Conservation (phyloP, 2,329 filamentous ascomycete genomes). For the Trichoderma sp. region DNA sequence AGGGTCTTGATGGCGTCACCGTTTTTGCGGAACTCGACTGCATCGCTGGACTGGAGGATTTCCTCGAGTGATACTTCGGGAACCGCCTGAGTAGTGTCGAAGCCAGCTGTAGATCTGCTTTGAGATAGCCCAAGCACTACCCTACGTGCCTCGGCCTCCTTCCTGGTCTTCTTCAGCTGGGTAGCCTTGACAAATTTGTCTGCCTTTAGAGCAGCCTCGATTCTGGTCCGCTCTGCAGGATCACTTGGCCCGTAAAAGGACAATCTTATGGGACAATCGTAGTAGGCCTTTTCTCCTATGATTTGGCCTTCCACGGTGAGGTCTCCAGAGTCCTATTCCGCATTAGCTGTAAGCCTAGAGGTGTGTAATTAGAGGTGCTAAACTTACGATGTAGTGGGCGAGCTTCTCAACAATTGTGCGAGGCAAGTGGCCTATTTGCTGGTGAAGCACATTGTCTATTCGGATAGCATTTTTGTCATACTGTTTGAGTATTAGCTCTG, state of each 20-base stretch:
- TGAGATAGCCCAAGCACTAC: conserved; percentile 39
- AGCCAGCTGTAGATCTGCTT: conserved; percentile 37
- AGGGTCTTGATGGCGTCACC: conserved; percentile 66
- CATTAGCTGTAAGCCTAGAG: neutral
- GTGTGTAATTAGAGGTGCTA: neutral
- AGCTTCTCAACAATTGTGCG: conserved; percentile 66
- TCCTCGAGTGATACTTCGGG: conserved; percentile 55
- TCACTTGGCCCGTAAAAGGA: conserved; percentile 67
- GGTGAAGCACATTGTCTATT: conserved; percentile 70
- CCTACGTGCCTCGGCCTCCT: conserved; percentile 52
- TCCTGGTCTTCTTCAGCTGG: conserved; percentile 54
- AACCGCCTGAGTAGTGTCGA: conserved; percentile 30
- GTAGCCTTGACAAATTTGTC: conserved; percentile 62
- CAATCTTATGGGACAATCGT: conserved; percentile 69
- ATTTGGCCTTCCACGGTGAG: conserved; percentile 68
- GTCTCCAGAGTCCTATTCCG: conserved; percentile 49
- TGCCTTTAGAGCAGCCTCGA: conserved; percentile 61
- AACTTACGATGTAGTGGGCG: conserved; percentile 64
- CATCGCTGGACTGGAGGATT: conserved; percentile 63
- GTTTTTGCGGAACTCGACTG: conserved; percentile 63
- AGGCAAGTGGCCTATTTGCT: conserved; percentile 78
- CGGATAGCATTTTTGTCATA: conserved; percentile 76
- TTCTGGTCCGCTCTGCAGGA: conserved; percentile 44
- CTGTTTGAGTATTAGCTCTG: conserved; percentile 21
- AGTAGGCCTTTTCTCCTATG: conserved; percentile 62